Evolutionary conservation across 352 stramenopile species (phyloP).

Genomic region (Phytophthora brassicae): DNA sequence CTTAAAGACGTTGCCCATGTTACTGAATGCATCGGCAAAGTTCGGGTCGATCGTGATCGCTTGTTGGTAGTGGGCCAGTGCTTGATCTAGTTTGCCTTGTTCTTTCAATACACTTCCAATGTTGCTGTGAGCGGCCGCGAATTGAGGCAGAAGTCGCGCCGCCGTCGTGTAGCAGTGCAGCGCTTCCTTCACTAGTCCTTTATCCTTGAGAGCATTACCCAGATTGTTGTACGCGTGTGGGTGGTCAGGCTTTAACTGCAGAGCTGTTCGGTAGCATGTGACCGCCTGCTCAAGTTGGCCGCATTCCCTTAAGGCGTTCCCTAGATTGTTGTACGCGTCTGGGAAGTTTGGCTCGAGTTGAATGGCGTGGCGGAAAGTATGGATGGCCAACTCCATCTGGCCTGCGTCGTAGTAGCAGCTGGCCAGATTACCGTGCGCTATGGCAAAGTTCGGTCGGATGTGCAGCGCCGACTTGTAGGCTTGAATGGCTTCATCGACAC

Average conservation of each 20-base stretch:
- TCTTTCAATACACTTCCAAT: conserved; percentile 95
- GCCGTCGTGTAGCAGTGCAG: conserved; percentile 94
- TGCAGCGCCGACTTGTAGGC: conserved; percentile 85
- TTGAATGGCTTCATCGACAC: conserved; percentile 73
- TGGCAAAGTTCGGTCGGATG: conserved; percentile 90
- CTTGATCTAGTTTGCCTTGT: conserved; percentile 92
- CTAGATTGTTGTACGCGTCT: conserved; percentile 94
- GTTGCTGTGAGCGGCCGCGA: conserved; percentile 93
- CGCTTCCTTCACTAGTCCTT: conserved; percentile 92
- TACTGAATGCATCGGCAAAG: conserved; percentile 93
- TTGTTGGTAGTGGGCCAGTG: conserved; percentile 93
- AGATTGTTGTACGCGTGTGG: conserved; percentile 95
- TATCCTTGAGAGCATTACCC: conserved; percentile 92
- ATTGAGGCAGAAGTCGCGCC: conserved; percentile 88
- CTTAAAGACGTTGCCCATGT: conserved; percentile 95
- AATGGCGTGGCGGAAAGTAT: conserved; percentile 90
- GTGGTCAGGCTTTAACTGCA: conserved; percentile 91
- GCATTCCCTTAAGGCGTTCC: conserved; percentile 89
- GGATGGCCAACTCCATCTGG: conserved; percentile 82
- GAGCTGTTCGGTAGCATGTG: conserved; percentile 86
- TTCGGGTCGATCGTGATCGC: conserved; percentile 91
- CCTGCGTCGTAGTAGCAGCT: conserved; percentile 90
- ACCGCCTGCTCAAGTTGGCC: conserved; percentile 81
- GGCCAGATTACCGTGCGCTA: conserved; percentile 91
- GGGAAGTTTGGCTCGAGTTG: conserved; percentile 93